Evolutionary conservation across 2,329 filamentous ascomycete genomes (phyloP).

Genomic region (Penicillium paneum): DNA sequence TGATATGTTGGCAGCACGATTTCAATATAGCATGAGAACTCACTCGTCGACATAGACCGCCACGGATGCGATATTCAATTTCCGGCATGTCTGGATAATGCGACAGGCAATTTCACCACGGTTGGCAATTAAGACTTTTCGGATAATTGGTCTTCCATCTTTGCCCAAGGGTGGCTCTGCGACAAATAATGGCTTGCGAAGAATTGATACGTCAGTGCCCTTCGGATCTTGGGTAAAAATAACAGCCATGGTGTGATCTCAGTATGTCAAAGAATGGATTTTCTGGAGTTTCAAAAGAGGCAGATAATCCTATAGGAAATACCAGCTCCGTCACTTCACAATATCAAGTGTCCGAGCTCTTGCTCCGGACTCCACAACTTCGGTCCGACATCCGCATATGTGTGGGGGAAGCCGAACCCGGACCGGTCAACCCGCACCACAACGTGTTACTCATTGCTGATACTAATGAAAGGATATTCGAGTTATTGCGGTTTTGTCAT

Average conservation of each 20-base stretch:
- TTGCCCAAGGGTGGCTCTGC: constrained; percentile 13
- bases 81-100: constrained; percentile 25
- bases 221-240: neutral
- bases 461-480: too few relatives aligned
- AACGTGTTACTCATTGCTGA: too few relatives aligned
- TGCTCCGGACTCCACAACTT: too few relatives aligned
- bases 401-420: too few relatives aligned
- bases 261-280: too few relatives aligned
- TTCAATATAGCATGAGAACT: neutral
- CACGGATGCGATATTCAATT: constrained; percentile 21
- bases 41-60: constrained; percentile 23
- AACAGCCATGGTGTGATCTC: neutral
- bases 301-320: too few relatives aligned
- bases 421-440: too few relatives aligned
- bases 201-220: constrained; percentile 5
- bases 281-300: too few relatives aligned
- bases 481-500: too few relatives aligned
- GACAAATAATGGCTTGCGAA: constrained; percentile 17
- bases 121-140: constrained; percentile 27
- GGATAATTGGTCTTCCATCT: constrained; percentile 19
- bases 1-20: neutral
- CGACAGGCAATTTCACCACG: constrained; percentile 32
- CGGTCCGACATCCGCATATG: too few relatives aligned
- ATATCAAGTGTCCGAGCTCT: too few relatives aligned
- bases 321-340: too few relatives aligned